Conservation (phyloP, 345 rosid species). For the Balakata baccata region DNA sequence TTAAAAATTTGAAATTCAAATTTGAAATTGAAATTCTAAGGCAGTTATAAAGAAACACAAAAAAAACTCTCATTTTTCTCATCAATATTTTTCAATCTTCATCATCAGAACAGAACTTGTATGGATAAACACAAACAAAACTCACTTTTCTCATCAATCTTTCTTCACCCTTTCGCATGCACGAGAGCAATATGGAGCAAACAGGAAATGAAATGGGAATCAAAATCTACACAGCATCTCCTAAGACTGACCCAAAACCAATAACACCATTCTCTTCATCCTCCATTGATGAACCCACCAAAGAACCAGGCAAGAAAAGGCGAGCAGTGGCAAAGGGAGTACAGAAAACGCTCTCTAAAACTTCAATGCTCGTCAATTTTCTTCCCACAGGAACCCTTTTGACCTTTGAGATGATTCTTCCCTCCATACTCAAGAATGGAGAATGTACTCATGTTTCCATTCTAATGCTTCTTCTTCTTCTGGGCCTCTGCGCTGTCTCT, state of each 20-base stretch:
- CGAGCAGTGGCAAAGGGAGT: constrained; percentile 66
- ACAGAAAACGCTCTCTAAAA: constrained; percentile 66
- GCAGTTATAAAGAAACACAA: neutral
- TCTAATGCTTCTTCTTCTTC: constrained; percentile 52
- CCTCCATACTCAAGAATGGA: constrained; percentile 53
- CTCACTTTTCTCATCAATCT: neutral
- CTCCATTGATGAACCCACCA: constrained; percentile 7
- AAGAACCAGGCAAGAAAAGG: constrained; percentile 38
- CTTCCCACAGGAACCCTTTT: constrained; percentile 78
- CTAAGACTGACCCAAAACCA: constrained; percentile 20
- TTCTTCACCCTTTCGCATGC: neutral
- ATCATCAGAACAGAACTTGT: no score
- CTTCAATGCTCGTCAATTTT: constrained; percentile 64
- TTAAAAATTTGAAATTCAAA: neutral
- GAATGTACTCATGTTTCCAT: constrained; percentile 54
- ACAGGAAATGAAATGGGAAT: constrained; percentile 48
- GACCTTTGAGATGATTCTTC: constrained; percentile 78
- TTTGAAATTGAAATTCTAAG: neutral
- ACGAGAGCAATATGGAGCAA: constrained; percentile 42
- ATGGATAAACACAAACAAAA: no score
- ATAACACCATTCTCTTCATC: constrained; percentile 1
- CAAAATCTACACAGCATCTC: constrained; percentile 54
- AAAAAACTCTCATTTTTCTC: no score
- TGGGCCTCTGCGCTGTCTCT: constrained; percentile 54
- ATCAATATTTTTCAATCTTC: neutral